Conservation (phyloP, 495 filamentous ascomycete species). For the Annulohypoxylon moriforme region DNA sequence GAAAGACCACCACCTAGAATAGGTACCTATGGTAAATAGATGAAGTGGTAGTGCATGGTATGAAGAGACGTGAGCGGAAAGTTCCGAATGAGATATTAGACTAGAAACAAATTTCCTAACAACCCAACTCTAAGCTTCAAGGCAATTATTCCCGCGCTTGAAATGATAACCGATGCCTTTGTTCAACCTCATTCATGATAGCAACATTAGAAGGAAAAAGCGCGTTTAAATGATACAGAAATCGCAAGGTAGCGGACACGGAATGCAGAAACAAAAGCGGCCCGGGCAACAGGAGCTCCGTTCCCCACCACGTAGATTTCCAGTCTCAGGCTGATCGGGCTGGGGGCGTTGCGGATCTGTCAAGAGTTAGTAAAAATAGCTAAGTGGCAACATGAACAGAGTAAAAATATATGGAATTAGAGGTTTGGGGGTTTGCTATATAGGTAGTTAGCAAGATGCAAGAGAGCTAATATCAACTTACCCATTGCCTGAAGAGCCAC, state of each 20-base stretch:
- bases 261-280: constrained; percentile 59
- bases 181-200: not conserved
- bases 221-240: constrained; percentile 53
- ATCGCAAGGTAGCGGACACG: constrained; percentile 58
- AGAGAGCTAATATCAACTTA: constrained; percentile 31
- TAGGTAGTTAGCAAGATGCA: not conserved
- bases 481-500: constrained; percentile 50
- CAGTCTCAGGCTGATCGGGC: constrained; percentile 46
- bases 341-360: constrained; percentile 55
- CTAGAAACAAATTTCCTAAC: not conserved
- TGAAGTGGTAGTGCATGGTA: not conserved
- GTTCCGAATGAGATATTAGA: too few relatives aligned
- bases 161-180: not conserved
- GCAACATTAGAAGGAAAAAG: not conserved
- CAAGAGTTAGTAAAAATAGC: constrained; percentile 7
- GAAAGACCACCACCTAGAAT: not conserved
- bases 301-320: constrained; percentile 53
- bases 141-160: not conserved
- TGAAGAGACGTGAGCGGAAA: too few relatives aligned
- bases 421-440: too few relatives aligned
- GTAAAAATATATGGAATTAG: not conserved
- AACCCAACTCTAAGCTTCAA: not conserved
- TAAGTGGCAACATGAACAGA: not conserved
- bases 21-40: too few relatives aligned
- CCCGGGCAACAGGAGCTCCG: constrained; percentile 52